These are phyloP conservation scores for Aspergillus nanangensis DNA, from an alignment of 495 filamentous ascomycete genomes.

Conservation along the genomic window DNA sequence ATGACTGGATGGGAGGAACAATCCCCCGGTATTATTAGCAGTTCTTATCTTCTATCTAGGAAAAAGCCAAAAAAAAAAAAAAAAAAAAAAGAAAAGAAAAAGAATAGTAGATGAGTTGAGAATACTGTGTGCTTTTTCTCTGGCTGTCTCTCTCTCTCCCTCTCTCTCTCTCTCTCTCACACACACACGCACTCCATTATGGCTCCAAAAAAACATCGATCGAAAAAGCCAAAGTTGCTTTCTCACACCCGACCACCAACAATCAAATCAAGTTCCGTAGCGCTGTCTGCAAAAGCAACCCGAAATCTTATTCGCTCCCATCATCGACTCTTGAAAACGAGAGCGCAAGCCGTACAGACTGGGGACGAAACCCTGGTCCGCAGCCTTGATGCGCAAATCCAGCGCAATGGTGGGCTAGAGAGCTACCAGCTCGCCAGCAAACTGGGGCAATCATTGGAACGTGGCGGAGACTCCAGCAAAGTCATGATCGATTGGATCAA, in stretches of 20 bases:
- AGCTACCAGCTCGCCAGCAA: slow-evolving; percentile 88
- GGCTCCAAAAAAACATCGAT: slow-evolving; percentile 30
- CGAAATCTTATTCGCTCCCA: slow-evolving; percentile 78
- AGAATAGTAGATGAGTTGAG: too few species aligned
- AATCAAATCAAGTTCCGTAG: slow-evolving; percentile 41
- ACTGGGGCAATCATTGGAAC: slow-evolving; percentile 73
- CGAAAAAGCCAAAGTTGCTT: slow-evolving; percentile 47
- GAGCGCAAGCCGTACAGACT: slow-evolving; percentile 58
- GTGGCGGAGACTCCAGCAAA: slow-evolving; percentile 88
- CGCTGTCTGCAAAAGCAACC: slow-evolving; percentile 76
- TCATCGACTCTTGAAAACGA: slow-evolving; percentile 77
- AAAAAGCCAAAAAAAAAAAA: too few species aligned
- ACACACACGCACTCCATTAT: slow-evolving; percentile 15
- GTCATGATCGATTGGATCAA: slow-evolving; percentile 83
- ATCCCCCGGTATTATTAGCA: too few species aligned
- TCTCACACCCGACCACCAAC: slow-evolving; percentile 66
- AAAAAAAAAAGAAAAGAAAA: too few species aligned
- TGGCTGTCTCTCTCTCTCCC: not conserved
- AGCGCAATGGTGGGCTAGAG: slow-evolving; percentile 69
- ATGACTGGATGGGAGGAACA: too few species aligned
- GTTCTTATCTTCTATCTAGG: too few species aligned
- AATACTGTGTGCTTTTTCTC: not conserved
- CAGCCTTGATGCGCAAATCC: slow-evolving; percentile 56
- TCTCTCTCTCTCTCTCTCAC: not conserved
- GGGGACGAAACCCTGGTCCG: slow-evolving; percentile 55